Percentiles rank a stretch among this genome's conserved stretches.
Conservation (phyloP, 371 early-diverging fungal genomes). For the Parasitella parasitica region DNA sequence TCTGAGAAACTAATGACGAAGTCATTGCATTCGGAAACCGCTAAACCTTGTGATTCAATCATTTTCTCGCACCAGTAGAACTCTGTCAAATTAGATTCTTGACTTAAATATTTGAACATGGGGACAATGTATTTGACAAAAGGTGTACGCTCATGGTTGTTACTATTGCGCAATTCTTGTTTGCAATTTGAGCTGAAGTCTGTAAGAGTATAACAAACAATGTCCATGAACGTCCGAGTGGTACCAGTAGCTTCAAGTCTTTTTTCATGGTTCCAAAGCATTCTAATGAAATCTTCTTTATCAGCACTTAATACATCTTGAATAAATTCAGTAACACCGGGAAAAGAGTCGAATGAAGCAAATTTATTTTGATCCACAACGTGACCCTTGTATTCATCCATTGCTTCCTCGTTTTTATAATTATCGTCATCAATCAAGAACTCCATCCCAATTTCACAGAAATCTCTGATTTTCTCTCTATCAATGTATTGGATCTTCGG, state of each 20-base stretch:
- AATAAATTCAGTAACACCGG: constrained; percentile 6
- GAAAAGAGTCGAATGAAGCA: constrained; percentile 4
- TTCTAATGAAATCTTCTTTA: constrained; percentile 1
- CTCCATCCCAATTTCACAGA: constrained; percentile 13
- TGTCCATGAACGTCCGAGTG: constrained; percentile 13
- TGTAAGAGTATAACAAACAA: constrained; percentile 3
- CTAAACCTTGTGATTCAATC: background rate
- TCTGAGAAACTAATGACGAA: background rate
- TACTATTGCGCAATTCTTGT: background rate
- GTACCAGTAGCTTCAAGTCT: constrained; percentile 10
- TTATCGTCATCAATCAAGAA: background rate
- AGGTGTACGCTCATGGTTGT: constrained; percentile 1
- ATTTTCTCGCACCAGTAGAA: constrained; percentile 1
- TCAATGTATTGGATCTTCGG: constrained; percentile 9
- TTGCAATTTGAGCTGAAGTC: constrained; percentile 19
- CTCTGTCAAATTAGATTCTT: background rate
- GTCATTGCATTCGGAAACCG: background rate
- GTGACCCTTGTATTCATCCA: constrained; percentile 2
- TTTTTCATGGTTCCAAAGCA: constrained; percentile 8
- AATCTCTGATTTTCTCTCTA: constrained; percentile 5
- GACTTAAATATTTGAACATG: constrained; percentile 6
- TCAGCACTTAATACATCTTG: background rate
- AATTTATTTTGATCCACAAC: background rate
- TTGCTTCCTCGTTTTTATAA: constrained; percentile 1
- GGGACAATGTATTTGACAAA: background rate